phyloP scores from a whole-genome alignment of 768 basidiomycete species.

The Pleurotus tuoliensis region DNA sequence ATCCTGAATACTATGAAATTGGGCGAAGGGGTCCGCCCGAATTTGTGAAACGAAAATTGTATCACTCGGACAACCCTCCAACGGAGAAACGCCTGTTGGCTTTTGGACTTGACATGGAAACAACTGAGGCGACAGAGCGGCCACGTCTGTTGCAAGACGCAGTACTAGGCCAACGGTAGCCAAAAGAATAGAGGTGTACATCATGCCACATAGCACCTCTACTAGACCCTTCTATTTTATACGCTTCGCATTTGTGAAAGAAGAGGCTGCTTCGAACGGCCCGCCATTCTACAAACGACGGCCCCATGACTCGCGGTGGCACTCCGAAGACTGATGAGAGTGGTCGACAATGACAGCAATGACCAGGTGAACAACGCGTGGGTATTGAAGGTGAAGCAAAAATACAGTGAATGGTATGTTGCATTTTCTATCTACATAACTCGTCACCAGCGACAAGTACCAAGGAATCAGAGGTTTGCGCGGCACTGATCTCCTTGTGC shows the following conservation, averaged over 20 bases:
- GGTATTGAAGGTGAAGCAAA: too few relatives aligned
- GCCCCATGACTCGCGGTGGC: too few relatives aligned
- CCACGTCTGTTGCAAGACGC: not conserved
- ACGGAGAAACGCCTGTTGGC: conserved; percentile 32
- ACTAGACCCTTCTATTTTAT: too few relatives aligned
- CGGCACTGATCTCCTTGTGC: conserved; percentile 40
- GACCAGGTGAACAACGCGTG: too few relatives aligned
- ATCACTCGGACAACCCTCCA: conserved; percentile 50
- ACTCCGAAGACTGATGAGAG: too few relatives aligned
- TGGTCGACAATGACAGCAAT: too few relatives aligned
- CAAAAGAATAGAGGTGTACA: not conserved
- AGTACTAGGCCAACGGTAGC: not conserved
- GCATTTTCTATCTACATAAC: too few relatives aligned
- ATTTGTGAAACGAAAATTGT: conserved; percentile 56
- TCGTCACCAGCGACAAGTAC: not conserved
- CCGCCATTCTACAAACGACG: not conserved
- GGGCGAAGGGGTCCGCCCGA: conserved; percentile 36
- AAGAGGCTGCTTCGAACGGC: not conserved
- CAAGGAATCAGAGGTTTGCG: conserved; percentile 13
- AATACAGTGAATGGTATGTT: too few relatives aligned
- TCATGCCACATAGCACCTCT: not conserved
- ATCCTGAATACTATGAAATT: conserved; percentile 48
- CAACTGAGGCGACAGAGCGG: conserved; percentile 43
- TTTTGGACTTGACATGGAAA: conserved; percentile 51
- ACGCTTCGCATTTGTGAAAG: not conserved